Percentiles rank a stretch among this genome's conserved stretches.
These are phyloP conservation scores for Alternaria sp. DNA, from an alignment of 2,329 filamentous ascomycete species.

Conservation along the genomic window DNA sequence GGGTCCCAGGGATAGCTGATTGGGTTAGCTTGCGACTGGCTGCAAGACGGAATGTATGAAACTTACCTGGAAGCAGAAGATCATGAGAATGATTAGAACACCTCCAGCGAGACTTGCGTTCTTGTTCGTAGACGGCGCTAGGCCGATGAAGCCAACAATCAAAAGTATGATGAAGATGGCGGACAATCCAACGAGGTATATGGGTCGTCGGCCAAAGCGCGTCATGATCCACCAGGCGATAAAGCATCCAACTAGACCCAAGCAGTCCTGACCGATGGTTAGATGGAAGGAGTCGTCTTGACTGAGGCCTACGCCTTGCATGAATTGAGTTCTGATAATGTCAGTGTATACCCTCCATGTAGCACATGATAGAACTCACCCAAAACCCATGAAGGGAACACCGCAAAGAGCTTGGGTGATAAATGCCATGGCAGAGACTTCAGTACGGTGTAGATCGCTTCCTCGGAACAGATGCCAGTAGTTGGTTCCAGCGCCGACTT, in stretches of 20 bases:
- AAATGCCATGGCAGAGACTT: conserved; percentile 64
- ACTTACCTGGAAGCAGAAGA: conserved; percentile 37
- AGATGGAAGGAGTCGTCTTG: conserved; percentile 37
- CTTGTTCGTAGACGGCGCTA: conserved; percentile 54
- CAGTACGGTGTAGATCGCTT: conserved; percentile 78
- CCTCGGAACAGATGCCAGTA: conserved; percentile 86
- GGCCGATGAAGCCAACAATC: conserved; percentile 76
- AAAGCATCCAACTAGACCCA: conserved; percentile 65
- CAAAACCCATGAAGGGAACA: conserved; percentile 38
- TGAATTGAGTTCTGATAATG: conserved; percentile 23
- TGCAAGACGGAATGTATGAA: accelerated
- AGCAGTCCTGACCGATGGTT: conserved; percentile 33
- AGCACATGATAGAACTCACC: background rate
- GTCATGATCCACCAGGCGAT: conserved; percentile 82
- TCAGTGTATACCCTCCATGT: background rate
- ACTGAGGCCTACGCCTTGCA: conserved; percentile 32
- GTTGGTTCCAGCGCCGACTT: conserved; percentile 70
- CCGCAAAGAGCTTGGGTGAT: conserved; percentile 52
- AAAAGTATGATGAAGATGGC: conserved; percentile 33
- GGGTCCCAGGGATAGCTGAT: conserved; percentile 75
- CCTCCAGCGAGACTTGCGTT: conserved; percentile 54
- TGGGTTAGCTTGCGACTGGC: conserved; percentile 70
- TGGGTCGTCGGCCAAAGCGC: conserved; percentile 74
- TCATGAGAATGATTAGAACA: conserved; percentile 35
- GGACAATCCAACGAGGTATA: conserved; percentile 72